Evolutionary conservation across 2,329 filamentous ascomycete genomes (phyloP).

Genomic region (Pseudocercospora fuligena): DNA sequence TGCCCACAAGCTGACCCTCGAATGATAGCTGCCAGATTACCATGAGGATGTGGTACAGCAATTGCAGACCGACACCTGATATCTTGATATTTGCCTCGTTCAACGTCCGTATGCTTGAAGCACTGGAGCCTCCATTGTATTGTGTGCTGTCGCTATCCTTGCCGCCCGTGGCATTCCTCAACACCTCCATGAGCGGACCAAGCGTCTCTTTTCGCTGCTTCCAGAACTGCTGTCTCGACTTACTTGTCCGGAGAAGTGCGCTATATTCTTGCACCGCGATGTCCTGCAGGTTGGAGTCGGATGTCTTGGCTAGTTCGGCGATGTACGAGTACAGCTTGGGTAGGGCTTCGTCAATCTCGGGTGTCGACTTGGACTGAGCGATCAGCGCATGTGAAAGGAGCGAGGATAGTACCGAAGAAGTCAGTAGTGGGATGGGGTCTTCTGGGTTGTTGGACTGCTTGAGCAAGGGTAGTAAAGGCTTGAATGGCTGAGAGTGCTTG

Average conservation of each 20-base stretch:
- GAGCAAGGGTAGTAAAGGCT: constrained; percentile 83
- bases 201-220: constrained; percentile 84
- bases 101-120: constrained; percentile 52
- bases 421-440: constrained; percentile 86
- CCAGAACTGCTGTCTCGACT: constrained; percentile 85
- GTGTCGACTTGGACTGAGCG: constrained; percentile 62
- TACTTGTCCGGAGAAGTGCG: constrained; percentile 74
- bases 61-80: constrained; percentile 82
- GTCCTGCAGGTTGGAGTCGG: constrained; percentile 89
- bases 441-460: constrained; percentile 82
- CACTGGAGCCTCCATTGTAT: constrained; percentile 51
- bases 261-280: constrained; percentile 95
- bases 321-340: constrained; percentile 86
- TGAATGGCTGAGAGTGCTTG: constrained; percentile 69
- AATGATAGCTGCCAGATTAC: constrained; percentile 98
- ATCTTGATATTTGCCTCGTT: constrained; percentile 68
- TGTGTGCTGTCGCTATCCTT: constrained; percentile 69
- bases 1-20: constrained; percentile 71
- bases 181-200: constrained; percentile 78
- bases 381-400: constrained; percentile 71
- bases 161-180: constrained; percentile 73
- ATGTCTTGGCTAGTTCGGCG: constrained; percentile 78
- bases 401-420: constrained; percentile 81
- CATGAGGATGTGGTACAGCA: constrained; percentile 90
- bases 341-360: constrained; percentile 74